Evolutionary conservation across 2,329 filamentous ascomycete genomes (phyloP), one percentile per base, ranked within the genome.

Genomic region (Lizonia empirigonia): DNA sequence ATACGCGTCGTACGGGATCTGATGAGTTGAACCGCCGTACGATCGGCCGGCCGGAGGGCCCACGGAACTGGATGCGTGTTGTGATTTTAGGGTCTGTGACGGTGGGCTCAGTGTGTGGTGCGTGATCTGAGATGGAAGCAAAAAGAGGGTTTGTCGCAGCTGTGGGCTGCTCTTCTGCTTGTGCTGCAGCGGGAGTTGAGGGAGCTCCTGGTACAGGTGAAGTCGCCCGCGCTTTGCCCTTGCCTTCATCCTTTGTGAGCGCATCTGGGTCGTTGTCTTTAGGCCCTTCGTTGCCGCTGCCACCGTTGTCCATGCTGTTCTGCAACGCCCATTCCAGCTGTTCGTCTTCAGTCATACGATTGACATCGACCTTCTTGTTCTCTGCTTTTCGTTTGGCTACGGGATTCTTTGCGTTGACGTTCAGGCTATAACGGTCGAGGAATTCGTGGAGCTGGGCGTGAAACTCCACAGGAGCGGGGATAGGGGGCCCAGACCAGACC

Each of bases 311-410:
- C 36, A 97, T 77, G 68, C 92, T 97, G 76, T 95, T 94, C 71
- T 92, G 86, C 68, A 99, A 74, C 0, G 94, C 94, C 83, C 97
- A 86, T 73, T 97, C 89, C 62, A 99, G 78, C 91, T 96, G 96
- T 76, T 99, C 92, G 40, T 97, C 92, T 70, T 99, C 94, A 0
- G 91, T 96, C 87, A 99, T 93, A 30, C 89, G 85, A 51, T 89
- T 88, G 2, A 97, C 84, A 59, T 93, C 90, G 46, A 89, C 80
- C 42, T 84, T 80, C 68, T 87, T 87, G 48, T 82, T 81, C 67
- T 91, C 88, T 3, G 86, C 81, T 72, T 90, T 90, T 45, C 87
- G 80, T 69, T 85, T 88, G 19, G 91, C 88, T 4, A 99, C 91
- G 0, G 94, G 94, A 68, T 99, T 99, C 77, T 95, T 96, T 70